Evolutionary conservation across 2,329 filamentous ascomycete genomes (phyloP).

Genomic region (Arthrobotrys musiformis): DNA sequence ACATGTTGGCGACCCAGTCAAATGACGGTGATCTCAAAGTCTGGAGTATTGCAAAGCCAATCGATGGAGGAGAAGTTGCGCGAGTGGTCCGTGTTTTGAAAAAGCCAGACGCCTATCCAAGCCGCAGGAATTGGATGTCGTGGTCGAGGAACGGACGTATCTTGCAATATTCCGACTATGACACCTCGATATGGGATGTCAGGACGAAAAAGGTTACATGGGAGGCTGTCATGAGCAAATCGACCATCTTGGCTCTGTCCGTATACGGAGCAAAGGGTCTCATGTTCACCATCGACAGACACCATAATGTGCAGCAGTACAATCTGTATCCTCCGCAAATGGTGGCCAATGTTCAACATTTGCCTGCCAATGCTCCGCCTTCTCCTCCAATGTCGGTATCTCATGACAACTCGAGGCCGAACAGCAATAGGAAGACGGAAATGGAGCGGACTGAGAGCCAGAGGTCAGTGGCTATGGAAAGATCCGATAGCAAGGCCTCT

Average conservation of each 20-base stretch:
- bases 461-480: slow-evolving; percentile 39
- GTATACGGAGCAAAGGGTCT: slow-evolving; percentile 91
- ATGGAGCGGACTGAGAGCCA: slow-evolving; percentile 45
- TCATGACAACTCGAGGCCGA: slow-evolving; percentile 54
- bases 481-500: slow-evolving; percentile 52
- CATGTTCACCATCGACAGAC: slow-evolving; percentile 87
- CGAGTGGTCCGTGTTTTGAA: slow-evolving; percentile 90
- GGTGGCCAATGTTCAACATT: slow-evolving; percentile 87
- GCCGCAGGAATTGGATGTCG: slow-evolving; percentile 91
- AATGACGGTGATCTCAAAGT: slow-evolving; percentile 91
- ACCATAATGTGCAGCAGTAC: slow-evolving; percentile 93
- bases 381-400: slow-evolving; percentile 78
- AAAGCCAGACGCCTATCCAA: slow-evolving; percentile 76
- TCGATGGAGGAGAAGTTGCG: slow-evolving; percentile 77
- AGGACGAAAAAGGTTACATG: slow-evolving; percentile 96
- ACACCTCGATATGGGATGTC: slow-evolving; percentile 96
- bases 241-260: slow-evolving; percentile 82
- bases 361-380: slow-evolving; percentile 79
- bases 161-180: slow-evolving; percentile 89
- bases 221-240: slow-evolving; percentile 85
- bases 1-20: slow-evolving; percentile 95
- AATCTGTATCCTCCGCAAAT: slow-evolving; percentile 87
- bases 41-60: slow-evolving; percentile 91
- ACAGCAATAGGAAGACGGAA: slow-evolving; percentile 59
- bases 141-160: slow-evolving; percentile 99